phyloP scores from a whole-genome alignment of 1,284 basidiomycete genomes.

The Malassezia nana region DNA sequence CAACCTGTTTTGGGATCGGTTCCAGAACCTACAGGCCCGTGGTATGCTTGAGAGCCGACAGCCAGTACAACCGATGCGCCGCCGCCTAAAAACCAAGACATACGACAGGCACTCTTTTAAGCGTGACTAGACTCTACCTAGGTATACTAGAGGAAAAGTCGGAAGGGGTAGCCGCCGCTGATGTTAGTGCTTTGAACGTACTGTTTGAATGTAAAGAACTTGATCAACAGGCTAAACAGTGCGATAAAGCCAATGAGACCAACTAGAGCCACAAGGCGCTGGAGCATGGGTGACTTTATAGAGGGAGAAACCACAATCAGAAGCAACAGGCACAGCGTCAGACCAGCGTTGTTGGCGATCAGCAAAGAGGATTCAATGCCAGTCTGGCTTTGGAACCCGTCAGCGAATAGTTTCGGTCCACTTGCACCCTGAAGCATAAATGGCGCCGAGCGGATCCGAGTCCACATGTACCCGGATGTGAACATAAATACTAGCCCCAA shows the following conservation, averaged over 20 bases:
- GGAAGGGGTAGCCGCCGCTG: constrained; percentile 15
- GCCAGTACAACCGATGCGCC: constrained; percentile 43
- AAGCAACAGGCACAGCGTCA: background rate
- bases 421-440: constrained; percentile 54
- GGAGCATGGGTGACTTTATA: background rate
- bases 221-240: constrained; percentile 6
- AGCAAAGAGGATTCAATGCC: constrained; percentile 88
- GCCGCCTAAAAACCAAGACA: background rate
- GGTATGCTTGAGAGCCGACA: constrained; percentile 66
- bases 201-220: constrained; percentile 8
- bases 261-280: constrained; percentile 8
- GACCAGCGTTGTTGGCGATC: constrained; percentile 56
- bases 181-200: background rate
- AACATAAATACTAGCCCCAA: constrained; percentile 41
- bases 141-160: constrained; percentile 11
- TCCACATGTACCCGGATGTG: constrained; percentile 70
- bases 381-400: constrained; percentile 78
- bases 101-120: constrained; percentile 18
- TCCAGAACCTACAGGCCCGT: constrained; percentile 67
- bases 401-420: constrained; percentile 61
- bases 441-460: constrained; percentile 74
- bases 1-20: constrained; percentile 81
- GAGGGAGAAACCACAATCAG: constrained; percentile 5
- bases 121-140: constrained; percentile 6
- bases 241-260: background rate